Evolutionary conservation across 73 alveolate species (phyloP), one percentile per base, ranked within the genome.

Genomic region (Blepharisma japonicum): DNA sequence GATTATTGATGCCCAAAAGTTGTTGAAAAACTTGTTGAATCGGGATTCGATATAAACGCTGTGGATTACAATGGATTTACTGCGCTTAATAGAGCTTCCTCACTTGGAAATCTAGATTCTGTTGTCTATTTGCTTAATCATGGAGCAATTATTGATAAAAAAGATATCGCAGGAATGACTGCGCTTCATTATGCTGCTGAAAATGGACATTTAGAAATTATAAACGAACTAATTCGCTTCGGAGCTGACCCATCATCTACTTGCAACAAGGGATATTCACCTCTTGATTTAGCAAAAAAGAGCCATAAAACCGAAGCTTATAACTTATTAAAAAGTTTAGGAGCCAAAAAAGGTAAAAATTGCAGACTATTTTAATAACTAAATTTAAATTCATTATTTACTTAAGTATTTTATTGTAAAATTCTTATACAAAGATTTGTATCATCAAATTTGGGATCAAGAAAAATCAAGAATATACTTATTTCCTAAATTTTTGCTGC

Each of bases 141-240:
- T 56, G 72, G 72, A 21, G 72, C 72, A 9, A 8, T 56, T 8
- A 38, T 56, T 56, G 18, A 56, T 56, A 56, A 56, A 21, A 56
- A 38, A 20, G 72, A 56, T 56, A 56, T 7, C 7, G 7, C 45
- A 38, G 7, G 72, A 38, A 56, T 8, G 72, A 56, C 72, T 56
- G 72, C 47, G 9, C 45, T 56, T 8, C 72, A 56, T 20, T 38
- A 56, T 8, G 72, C 72, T 20, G 72, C 72, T 8, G 45, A 56
- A 38, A 56, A 14, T 20, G 72, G 72, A 20, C 72, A 56, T 56
- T 8, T 20, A 14, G 42, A 56, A 6, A 21, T 56, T 56, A 38
- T 56, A 20, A 56, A 38, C 7, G 72, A 56, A 20, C 72, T 56
- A 20, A 56, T 56, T 7, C 7, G 72, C 7, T 56, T 7, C 45